Conservation (phyloP, 208 protist species). For the Wallacemonas collosoma region DNA sequence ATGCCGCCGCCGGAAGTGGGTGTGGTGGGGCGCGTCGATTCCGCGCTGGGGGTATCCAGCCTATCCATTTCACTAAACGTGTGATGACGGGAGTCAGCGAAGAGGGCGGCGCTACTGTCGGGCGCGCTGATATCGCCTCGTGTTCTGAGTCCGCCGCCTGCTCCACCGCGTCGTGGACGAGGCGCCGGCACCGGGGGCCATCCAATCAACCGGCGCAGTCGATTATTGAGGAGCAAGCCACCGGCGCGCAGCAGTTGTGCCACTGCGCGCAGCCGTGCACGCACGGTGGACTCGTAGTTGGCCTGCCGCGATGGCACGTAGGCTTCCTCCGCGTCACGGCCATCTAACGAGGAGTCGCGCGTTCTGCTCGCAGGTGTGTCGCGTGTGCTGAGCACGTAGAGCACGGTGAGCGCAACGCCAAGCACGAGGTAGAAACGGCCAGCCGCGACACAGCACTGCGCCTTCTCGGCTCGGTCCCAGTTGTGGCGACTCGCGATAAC, state of each 20-base stretch:
- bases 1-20: background rate
- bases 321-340: background rate
- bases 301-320: background rate
- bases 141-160: background rate
- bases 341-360: too few species aligned
- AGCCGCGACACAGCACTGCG: constrained; percentile 43
- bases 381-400: background rate
- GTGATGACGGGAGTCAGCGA: background rate
- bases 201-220: background rate
- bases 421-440: constrained; percentile 55
- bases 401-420: constrained; percentile 32
- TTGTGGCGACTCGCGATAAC: constrained; percentile 56
- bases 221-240: background rate
- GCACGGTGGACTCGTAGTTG: background rate
- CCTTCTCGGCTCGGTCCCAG: constrained; percentile 64
- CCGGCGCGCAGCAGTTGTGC: background rate
- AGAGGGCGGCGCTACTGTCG: background rate
- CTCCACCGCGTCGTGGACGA: too few species aligned
- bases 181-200: background rate
- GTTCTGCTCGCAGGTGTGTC: background rate
- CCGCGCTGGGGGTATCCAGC: background rate
- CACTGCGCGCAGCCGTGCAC: background rate
- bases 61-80: background rate
- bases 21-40: background rate
- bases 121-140: background rate